Evolutionary conservation across 1,284 basidiomycete species (phyloP), one percentile per base, ranked within the genome.

Genomic region (Leccinum solheimii): DNA sequence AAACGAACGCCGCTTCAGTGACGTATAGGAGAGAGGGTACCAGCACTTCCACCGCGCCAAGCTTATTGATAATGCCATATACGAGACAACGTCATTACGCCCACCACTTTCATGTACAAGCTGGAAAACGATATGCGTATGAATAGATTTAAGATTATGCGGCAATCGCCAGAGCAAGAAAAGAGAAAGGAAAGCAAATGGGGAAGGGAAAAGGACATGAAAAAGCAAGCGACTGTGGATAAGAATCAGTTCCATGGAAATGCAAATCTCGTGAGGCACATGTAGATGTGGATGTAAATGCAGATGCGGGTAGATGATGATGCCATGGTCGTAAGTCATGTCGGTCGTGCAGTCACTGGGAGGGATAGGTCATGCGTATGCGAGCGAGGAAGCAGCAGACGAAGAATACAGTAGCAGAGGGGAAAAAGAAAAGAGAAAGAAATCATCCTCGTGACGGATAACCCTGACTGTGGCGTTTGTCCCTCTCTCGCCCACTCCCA

Each of bases 401-500:
- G 6, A 45, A 13, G 10, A 2, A 43, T 43, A 16, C 7, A 27
- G 8, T 34, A 14, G 34, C 30, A 9, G 19, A 19, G 9, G 19
- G 38, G 19, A 32, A 54, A 27, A 38, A 23, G 34, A 14, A 19
- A 38, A 43, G n/a, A 32, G 19, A 38, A 26, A 36, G 38, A 30
- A 27, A 60, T 43, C 56, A 68, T 10, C 66, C 56, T 16, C 66
- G 58, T 16, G 66, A 66, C 0, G 50, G n/a, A 45, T 68, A 69
- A 1, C 40, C 59, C 7, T 56, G 66, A 14, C 49, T 49, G 13
- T 57, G 65, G 30, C 64, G 67, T 19, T 53, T 72, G 21, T 69
- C 68, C 36, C 68, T 55, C 26, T 60, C 67, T 26, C 66, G 52
- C 3, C 57, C 62, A 10, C 62, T 40, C 21, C 48, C 50, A 40